These are phyloP conservation scores for Chenopodium berlandieri DNA, from an alignment of 148 eudicot species.

Conservation along the genomic window DNA sequence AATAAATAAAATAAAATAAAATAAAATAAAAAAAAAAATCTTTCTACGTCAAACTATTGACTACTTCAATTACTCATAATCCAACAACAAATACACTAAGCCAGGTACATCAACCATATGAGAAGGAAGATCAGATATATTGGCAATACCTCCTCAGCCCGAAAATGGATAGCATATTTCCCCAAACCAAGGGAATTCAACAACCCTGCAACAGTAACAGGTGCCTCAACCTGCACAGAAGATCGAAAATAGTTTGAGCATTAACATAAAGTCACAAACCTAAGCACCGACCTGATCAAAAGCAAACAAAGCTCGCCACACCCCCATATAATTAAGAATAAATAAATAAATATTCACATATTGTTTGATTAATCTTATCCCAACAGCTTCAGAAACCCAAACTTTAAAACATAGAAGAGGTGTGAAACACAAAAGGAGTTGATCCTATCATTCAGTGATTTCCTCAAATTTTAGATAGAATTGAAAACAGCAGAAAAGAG, in stretches of 20 bases:
- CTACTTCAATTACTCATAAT: neutral
- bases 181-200: constrained; percentile 45
- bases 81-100: neutral
- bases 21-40: neutral
- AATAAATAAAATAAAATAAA: no score
- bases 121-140: neutral
- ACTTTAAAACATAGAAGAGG: neutral
- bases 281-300: neutral
- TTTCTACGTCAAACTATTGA: neutral
- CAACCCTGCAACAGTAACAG: constrained; percentile 34
- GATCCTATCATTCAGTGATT: neutral
- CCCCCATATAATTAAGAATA: no score
- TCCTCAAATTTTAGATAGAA: neutral
- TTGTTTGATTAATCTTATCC: no score
- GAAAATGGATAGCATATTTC: constrained; percentile 38
- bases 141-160: constrained; percentile 38
- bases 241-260: neutral
- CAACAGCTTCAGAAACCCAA: neutral
- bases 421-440: neutral
- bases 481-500: neutral
- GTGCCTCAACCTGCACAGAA: constrained; percentile 23
- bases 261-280: neutral
- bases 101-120: neutral
- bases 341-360: no score
- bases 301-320: neutral